Percentiles rank a stretch among this genome's conserved stretches.
phyloP scores from a whole-genome alignment of 2,329 filamentous ascomycete species.

The Aspergillus sp. region DNA sequence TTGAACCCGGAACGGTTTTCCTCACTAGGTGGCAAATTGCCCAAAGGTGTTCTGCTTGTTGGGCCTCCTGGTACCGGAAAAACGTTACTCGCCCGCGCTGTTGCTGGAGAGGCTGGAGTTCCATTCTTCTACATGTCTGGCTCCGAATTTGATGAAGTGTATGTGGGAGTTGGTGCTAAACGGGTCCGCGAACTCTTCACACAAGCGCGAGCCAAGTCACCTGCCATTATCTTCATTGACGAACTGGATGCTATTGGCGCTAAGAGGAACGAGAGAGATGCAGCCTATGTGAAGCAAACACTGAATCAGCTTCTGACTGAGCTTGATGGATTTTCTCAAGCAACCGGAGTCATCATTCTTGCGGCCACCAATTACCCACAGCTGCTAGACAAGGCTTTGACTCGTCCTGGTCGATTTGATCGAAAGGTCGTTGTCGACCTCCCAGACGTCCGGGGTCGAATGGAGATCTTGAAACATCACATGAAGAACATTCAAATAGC shows the following conservation, averaged over 20 bases:
- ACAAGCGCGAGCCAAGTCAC: slow-evolving; percentile 81
- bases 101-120: slow-evolving; percentile 94
- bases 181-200: slow-evolving; percentile 91
- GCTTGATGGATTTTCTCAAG: slow-evolving; percentile 94
- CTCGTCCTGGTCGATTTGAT: slow-evolving; percentile 92
- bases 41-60: slow-evolving; percentile 93
- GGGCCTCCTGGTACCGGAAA: slow-evolving; percentile 97
- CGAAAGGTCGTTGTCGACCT: slow-evolving; percentile 86
- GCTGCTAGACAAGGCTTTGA: slow-evolving; percentile 90
- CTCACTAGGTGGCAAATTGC: slow-evolving; percentile 91
- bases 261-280: slow-evolving; percentile 89
- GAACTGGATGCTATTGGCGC: slow-evolving; percentile 93
- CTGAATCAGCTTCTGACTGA: slow-evolving; percentile 97
- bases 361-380: slow-evolving; percentile 96
- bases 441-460: slow-evolving; percentile 89
- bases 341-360: slow-evolving; percentile 91
- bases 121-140: slow-evolving; percentile 99
- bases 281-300: slow-evolving; percentile 95
- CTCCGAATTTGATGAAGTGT: slow-evolving; percentile 97
- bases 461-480: slow-evolving; percentile 92
- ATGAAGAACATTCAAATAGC: slow-evolving; percentile 85
- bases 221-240: slow-evolving; percentile 94
- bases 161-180: slow-evolving; percentile 95
- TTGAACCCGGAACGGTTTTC: slow-evolving; percentile 93
- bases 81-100: slow-evolving; percentile 90